A percentile compares a stretch with the other conserved stretches of the same genome.
Conservation (phyloP, 2,329 filamentous ascomycete genomes). For the Aspergillus sp. region DNA sequence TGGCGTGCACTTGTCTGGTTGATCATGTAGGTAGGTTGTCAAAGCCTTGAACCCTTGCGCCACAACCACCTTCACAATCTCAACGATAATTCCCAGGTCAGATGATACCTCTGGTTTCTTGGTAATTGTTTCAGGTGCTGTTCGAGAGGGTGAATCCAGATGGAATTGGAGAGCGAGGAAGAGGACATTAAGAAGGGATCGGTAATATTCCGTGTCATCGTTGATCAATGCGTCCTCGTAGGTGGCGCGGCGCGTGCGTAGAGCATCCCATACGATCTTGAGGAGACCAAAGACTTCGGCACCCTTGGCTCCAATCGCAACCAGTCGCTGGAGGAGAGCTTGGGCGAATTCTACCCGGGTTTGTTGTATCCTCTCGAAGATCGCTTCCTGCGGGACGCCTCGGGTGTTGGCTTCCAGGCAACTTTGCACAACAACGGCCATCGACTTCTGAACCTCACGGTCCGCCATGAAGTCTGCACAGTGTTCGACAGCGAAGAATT, state of each 20-base stretch:
- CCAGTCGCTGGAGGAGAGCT: constrained; percentile 76
- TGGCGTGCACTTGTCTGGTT: constrained; percentile 64
- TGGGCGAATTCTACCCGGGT: constrained; percentile 78
- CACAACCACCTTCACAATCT: constrained; percentile 77
- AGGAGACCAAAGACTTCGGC: constrained; percentile 58
- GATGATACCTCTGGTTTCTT: constrained; percentile 43
- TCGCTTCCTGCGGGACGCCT: constrained; percentile 70
- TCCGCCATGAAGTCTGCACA: constrained; percentile 62
- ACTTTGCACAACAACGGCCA: constrained; percentile 73
- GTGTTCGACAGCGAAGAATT: constrained; percentile 81
- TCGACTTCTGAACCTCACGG: constrained; percentile 63
- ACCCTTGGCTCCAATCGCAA: constrained; percentile 55
- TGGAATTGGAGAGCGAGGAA: constrained; percentile 73
- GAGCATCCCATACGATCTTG: constrained; percentile 61
- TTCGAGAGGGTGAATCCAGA: constrained; percentile 35
- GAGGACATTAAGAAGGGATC: constrained; percentile 78
- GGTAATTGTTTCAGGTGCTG: constrained; percentile 36
- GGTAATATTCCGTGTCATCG: constrained; percentile 70
- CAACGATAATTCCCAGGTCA: constrained; percentile 65
- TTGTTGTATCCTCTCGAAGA: constrained; percentile 78
- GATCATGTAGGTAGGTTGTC: constrained; percentile 78
- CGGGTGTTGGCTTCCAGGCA: constrained; percentile 78
- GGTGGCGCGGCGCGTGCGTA: constrained; percentile 55
- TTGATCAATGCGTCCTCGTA: constrained; percentile 62
- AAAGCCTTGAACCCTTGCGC: constrained; percentile 79